These are phyloP conservation scores for Penstemon barbatus DNA, from an alignment of 257 asterid genomes.

Conservation along the genomic window DNA sequence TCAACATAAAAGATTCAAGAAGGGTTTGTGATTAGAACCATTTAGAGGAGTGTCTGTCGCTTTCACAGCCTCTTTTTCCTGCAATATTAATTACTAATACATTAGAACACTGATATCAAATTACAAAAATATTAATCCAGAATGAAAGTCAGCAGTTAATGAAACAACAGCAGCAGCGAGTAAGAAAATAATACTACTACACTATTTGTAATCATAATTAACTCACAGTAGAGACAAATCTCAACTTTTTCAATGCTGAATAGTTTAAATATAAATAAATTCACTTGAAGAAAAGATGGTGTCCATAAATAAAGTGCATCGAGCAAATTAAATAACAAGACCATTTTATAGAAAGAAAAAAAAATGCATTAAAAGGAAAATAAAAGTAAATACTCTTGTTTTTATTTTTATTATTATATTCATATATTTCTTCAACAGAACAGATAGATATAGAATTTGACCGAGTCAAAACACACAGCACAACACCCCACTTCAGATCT, in stretches of 20 bases:
- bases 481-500: constrained; percentile 51
- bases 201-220: constrained; percentile 27
- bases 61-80: constrained; percentile 67
- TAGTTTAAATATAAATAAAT: constrained; percentile 27
- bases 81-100: constrained; percentile 43
- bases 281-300: constrained; percentile 17
- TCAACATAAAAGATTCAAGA: constrained; percentile 24
- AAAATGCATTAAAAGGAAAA: constrained; percentile 27
- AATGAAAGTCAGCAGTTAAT: constrained; percentile 31
- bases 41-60: constrained; percentile 58
- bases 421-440: constrained; percentile 9
- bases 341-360: constrained; percentile 31
- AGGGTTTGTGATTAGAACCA: constrained; percentile 51
- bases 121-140: constrained; percentile 21
- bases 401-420: neutral
- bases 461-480: constrained; percentile 57
- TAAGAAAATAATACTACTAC: constrained; percentile 20
- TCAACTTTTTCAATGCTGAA: constrained; percentile 32
- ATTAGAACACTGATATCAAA: constrained; percentile 21
- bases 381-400: constrained; percentile 23
- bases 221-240: constrained; percentile 44
- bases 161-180: constrained; percentile 38
- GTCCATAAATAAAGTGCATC: constrained; percentile 30
- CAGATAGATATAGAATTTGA: constrained; percentile 35
- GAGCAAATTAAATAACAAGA: constrained; percentile 30